A percentile compares a stretch with the other conserved stretches of the same genome.
phyloP scores from a whole-genome alignment of 176 grass and related monocot species.

The Poa pratensis region DNA sequence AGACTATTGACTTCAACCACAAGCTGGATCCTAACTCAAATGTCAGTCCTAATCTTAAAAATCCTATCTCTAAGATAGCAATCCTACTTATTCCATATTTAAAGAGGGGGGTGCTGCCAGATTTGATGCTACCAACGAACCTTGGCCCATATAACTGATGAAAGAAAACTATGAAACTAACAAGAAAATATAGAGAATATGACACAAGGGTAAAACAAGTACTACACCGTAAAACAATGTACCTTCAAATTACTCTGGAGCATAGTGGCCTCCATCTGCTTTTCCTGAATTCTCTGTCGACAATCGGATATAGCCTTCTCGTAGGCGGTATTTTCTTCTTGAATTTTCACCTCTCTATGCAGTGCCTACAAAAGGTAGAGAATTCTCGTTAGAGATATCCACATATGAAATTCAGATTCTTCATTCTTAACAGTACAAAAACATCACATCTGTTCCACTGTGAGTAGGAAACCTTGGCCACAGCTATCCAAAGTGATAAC shows the following conservation, averaged over 20 bases:
- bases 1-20: neutral
- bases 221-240: neutral
- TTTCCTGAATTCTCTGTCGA: slow-evolving; percentile 80
- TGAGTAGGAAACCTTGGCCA: too few relatives aligned
- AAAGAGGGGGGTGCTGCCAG: neutral
- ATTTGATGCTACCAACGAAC: neutral
- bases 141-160: slow-evolving; percentile 7
- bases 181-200: slow-evolving; percentile 2
- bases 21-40: neutral
- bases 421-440: slow-evolving; percentile 7
- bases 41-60: neutral
- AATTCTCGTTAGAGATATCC: slow-evolving; percentile 8
- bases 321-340: slow-evolving; percentile 83
- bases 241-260: slow-evolving; percentile 82
- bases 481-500: too few relatives aligned
- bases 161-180: neutral
- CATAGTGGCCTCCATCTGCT: slow-evolving; percentile 52
- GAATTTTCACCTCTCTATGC: slow-evolving; percentile 66
- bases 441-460: too few relatives aligned
- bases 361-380: slow-evolving; percentile 56
- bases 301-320: slow-evolving; percentile 89
- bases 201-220: neutral
- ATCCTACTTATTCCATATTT: neutral
- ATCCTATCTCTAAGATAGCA: neutral
- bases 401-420: neutral